A percentile compares a stretch with the other conserved stretches of the same genome.
Evolutionary conservation across 176 grass and related monocot genomes (phyloP).

Genomic region (Urochloa ruziziensis): DNA sequence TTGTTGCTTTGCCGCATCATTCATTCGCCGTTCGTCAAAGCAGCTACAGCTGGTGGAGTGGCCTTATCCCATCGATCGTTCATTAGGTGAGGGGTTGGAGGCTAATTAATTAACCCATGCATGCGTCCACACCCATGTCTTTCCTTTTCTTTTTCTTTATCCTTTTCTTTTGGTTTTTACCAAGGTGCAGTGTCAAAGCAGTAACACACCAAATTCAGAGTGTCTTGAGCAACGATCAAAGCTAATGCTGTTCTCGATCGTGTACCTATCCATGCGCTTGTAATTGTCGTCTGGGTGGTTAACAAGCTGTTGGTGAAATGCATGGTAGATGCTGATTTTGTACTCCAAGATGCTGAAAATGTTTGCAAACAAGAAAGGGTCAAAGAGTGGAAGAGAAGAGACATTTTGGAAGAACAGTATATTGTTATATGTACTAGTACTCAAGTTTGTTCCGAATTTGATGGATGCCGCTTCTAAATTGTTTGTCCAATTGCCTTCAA

Average conservation of each 20-base stretch:
- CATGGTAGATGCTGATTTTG: background rate
- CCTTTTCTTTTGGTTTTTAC: background rate
- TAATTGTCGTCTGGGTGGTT: background rate
- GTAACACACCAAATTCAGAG: background rate
- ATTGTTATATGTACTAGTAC: background rate
- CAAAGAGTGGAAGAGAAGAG: background rate
- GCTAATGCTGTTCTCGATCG: background rate
- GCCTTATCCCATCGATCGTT: background rate
- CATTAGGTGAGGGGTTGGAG: slow-evolving; percentile 35
- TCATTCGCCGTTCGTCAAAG: background rate
- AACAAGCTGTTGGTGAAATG: background rate
- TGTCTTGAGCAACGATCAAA: background rate
- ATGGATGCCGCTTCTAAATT: background rate
- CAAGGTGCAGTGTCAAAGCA: background rate
- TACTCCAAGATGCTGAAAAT: too few species aligned
- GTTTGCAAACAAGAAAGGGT: background rate
- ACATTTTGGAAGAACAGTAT: background rate
- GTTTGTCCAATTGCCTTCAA: background rate
- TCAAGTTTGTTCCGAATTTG: background rate
- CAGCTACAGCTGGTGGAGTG: background rate
- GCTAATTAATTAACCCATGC: background rate
- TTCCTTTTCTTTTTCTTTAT: background rate
- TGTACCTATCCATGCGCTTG: background rate
- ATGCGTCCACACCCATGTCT: background rate
- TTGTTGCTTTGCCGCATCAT: slow-evolving; percentile 30